Conservation (phyloP, 2,329 filamentous ascomycete genomes). For the Cordyceps cicadae region DNA sequence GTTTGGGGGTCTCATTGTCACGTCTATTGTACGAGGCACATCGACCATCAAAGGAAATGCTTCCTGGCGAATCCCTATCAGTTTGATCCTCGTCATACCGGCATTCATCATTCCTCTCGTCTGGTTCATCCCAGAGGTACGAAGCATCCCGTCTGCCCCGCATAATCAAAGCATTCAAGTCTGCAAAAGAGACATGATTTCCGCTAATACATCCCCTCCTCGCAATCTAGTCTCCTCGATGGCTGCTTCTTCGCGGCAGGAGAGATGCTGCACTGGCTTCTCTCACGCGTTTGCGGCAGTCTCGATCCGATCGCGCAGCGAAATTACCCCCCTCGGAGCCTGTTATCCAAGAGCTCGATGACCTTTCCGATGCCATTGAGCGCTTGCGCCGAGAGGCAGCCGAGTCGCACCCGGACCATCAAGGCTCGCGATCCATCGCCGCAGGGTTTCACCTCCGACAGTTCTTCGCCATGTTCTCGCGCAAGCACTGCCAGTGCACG, state of each 20-base stretch:
- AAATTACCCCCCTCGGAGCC: background rate
- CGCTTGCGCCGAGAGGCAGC: background rate
- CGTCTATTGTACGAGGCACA: conserved; percentile 22
- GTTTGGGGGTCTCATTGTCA: conserved; percentile 19
- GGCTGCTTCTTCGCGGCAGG: conserved; percentile 22
- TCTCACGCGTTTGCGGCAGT: conserved; percentile 14
- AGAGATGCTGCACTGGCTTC: conserved; percentile 22
- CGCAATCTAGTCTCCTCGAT: conserved; percentile 21
- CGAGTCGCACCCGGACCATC: background rate
- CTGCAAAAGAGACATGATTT: background rate
- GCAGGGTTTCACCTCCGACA: background rate
- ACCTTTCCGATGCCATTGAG: background rate
- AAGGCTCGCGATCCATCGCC: background rate
- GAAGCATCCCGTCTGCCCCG: background rate
- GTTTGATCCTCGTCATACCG: conserved; percentile 27
- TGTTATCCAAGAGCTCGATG: background rate
- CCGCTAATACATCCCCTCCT: conserved; percentile 11
- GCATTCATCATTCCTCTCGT: conserved; percentile 21
- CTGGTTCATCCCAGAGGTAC: conserved; percentile 20
- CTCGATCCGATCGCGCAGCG: conserved; percentile 16
- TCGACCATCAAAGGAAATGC: conserved; percentile 21
- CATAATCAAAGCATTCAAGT: background rate
- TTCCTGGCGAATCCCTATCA: conserved; percentile 27
- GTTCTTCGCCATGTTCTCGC: conserved; percentile 20
- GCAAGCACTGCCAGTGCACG: conserved; percentile 19